Evolutionary conservation across 2,329 filamentous ascomycete species (phyloP).

Genomic region (Xylaria digitata): DNA sequence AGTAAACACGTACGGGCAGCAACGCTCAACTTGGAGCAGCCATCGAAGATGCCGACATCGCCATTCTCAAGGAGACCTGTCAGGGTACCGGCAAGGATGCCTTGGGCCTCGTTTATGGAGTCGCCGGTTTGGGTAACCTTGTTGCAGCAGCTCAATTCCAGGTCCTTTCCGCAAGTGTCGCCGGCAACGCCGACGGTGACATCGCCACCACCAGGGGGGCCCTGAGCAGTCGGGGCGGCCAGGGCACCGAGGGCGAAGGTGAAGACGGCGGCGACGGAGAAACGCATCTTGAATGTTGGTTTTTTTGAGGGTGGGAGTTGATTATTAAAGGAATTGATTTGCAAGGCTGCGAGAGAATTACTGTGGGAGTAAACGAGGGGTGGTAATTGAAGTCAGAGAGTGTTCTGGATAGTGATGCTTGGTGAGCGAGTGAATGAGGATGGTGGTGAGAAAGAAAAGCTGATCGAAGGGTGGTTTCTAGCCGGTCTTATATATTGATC

Average conservation of each 20-base stretch:
- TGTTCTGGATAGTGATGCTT: constrained; percentile 38
- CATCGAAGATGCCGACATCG: constrained; percentile 46
- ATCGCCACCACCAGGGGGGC: constrained; percentile 39
- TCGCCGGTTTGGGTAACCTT: constrained; percentile 47
- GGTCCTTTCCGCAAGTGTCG: constrained; percentile 47
- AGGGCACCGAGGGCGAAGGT: constrained; percentile 51
- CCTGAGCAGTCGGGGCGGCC: constrained; percentile 38
- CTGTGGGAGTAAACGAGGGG: constrained; percentile 31
- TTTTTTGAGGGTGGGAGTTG: constrained; percentile 1
- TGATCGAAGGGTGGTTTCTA: constrained; percentile 7
- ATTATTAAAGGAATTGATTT: constrained; percentile 27
- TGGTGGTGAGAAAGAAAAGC: constrained; percentile 35
- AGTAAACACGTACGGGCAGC: constrained; percentile 43
- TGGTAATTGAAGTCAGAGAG: constrained; percentile 37
- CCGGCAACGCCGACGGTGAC: constrained; percentile 47
- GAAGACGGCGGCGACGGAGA: constrained; percentile 52
- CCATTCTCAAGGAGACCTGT: constrained; percentile 40
- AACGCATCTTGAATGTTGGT: constrained; percentile 55
- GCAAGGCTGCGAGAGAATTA: constrained; percentile 35
- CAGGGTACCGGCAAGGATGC: constrained; percentile 46
- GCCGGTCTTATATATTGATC: constrained; percentile 38
- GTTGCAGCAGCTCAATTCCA: constrained; percentile 52
- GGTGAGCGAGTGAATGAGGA: constrained; percentile 35
- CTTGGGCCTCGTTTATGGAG: constrained; percentile 40
- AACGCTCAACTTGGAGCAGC: constrained; percentile 49